Percentiles rank a stretch among this genome's conserved stretches.
phyloP scores from a whole-genome alignment of 805 yeast species.

The Ogataea sp. region DNA sequence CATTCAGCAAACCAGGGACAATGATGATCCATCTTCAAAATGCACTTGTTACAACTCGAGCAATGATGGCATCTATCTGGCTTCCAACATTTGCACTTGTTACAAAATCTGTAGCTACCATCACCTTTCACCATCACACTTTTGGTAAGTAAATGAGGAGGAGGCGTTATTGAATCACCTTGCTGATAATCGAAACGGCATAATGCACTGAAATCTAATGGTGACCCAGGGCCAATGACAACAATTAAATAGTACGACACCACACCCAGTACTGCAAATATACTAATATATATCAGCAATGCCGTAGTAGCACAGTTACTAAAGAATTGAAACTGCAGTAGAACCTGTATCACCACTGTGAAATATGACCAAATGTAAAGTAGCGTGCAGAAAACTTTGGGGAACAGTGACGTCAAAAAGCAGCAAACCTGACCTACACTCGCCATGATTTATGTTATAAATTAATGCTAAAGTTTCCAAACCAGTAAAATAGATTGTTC shows the following conservation, averaged over 20 bases:
- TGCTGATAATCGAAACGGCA: slow-evolving; percentile 9
- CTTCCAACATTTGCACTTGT: slow-evolving; percentile 47
- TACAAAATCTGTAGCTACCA: slow-evolving; percentile 57
- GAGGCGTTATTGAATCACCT: slow-evolving; percentile 26
- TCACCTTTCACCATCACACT: slow-evolving; percentile 41
- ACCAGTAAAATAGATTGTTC: background rate
- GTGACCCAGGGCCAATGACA: slow-evolving; percentile 56
- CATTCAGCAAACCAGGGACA: slow-evolving; percentile 92
- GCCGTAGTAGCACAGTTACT: background rate
- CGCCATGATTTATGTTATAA: background rate
- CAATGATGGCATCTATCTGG: slow-evolving; percentile 57
- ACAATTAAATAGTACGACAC: slow-evolving; percentile 48
- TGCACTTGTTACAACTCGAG: slow-evolving; percentile 38
- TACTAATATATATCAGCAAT: slow-evolving; percentile 18
- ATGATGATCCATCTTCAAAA: slow-evolving; percentile 51
- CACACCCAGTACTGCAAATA: slow-evolving; percentile 29
- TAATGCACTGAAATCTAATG: slow-evolving; percentile 45
- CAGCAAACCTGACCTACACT: slow-evolving; percentile 22
- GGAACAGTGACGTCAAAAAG: slow-evolving; percentile 33
- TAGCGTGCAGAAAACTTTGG: slow-evolving; percentile 36
- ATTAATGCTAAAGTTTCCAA: too few relatives aligned
- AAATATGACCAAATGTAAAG: slow-evolving; percentile 42
- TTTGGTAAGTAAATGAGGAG: slow-evolving; percentile 29
- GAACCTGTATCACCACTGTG: slow-evolving; percentile 25
- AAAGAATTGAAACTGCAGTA: background rate